Evolutionary conservation across 352 stramenopile species (phyloP).

Genomic region (Globisporangium camurandrum): DNA sequence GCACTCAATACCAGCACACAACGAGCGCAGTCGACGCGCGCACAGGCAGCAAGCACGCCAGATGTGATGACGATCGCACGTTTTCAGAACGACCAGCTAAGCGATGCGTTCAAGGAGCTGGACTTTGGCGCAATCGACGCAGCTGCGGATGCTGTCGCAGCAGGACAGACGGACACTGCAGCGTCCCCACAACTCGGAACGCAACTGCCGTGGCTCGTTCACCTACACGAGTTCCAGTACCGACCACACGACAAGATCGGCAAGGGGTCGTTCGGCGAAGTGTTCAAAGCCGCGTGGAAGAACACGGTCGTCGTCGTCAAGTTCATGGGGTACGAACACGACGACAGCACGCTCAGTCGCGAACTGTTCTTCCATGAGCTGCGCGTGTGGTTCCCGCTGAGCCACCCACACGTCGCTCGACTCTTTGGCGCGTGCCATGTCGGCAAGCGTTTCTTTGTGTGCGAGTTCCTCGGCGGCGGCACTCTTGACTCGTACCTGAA

Average conservation of each 20-base stretch:
- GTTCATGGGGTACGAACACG: constrained; percentile 1
- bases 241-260: not conserved
- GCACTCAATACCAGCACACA: not conserved
- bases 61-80: not conserved
- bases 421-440: constrained; percentile 20
- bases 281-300: constrained; percentile 4
- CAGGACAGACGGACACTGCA: not conserved
- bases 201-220: constrained; percentile 7
- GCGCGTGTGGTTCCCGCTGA: constrained; percentile 13
- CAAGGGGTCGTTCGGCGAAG: constrained; percentile 1
- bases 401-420: constrained; percentile 12
- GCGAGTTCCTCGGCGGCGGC: constrained; percentile 5
- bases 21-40: too few relatives aligned
- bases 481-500: constrained; percentile 1
- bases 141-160: not conserved
- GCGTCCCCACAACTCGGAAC: not conserved
- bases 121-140: not conserved
- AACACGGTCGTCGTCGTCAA: constrained; percentile 12
- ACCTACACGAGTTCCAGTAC: constrained; percentile 3
- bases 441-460: constrained; percentile 11
- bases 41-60: too few relatives aligned
- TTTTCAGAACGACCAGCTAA: not conserved
- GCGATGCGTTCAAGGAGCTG: not conserved
- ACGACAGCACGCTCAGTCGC: not conserved
- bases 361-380: constrained; percentile 12